Base-by-base conservation (phyloP, 306 rosid genomes). In the Lathyrus aphaca region DNA sequence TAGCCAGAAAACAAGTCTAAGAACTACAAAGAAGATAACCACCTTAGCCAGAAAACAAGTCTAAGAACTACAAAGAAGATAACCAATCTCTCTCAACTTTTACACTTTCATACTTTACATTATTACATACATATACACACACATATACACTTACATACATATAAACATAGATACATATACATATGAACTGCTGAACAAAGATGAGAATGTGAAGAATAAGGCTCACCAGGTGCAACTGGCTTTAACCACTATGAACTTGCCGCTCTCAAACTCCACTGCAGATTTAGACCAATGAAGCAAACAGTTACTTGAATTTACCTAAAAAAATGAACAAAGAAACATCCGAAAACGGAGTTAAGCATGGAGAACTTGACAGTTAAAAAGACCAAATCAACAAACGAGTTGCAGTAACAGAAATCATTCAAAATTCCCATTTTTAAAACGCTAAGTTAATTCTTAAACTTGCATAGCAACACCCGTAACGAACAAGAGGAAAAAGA, bases 1-100 rank as follows among this genome's bases (percentile, higher is more conserved):
- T 62, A 74, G 16, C 73, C 67, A 73, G 35, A 67, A 72, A 60
- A 60, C 3, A 48, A 67, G 56, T 19, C 69, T 79, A 76, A n/a
- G 23, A 66, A 66, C 32, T 59, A 73, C 61, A 73, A 25, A 68
- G 49, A 23, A 23, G 48, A 53, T 0, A 71, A 30, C 5, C 15
- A 70, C n/a, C n/a, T n/a, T n/a, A n/a, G n/a, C n/a, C n/a, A n/a
- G n/a, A n/a, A n/a, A n/a, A n/a, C n/a, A 48, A 67, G 56, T 19
- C 72, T 79, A 76, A n/a, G 23, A 66, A 66, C 32, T 59, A 73
- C 61, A 73, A 23, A 68, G 49, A 76, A 50, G 48, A 53, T 0
- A 71, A 30, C 5, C 15, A 70, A 48, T 19, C 21, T 43, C 56
- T 16, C 39, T 68, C 43, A 67, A 25, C 23, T 32, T 29, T 43